Evolutionary conservation across 805 yeast genomes (phyloP).

Genomic region (Cyberlindnera meyerae): DNA sequence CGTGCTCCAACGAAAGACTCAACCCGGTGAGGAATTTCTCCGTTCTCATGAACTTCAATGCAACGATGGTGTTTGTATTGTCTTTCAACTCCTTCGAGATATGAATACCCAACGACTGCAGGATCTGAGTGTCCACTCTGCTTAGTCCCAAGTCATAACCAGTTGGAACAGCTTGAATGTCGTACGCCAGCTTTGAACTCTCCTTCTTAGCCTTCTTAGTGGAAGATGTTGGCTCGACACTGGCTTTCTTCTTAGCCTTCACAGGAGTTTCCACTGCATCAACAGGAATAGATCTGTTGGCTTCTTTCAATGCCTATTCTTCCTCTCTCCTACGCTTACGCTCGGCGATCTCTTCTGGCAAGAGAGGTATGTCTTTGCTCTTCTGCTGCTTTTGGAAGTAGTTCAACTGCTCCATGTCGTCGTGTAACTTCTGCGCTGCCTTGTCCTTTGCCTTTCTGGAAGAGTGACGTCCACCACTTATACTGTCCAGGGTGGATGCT

Average conservation of each 20-base stretch:
- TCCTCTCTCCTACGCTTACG: slow-evolving; percentile 27
- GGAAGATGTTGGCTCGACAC: slow-evolving; percentile 1
- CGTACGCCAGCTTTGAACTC: slow-evolving; percentile 16
- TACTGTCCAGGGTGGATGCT: too few relatives aligned
- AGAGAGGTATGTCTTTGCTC: slow-evolving; percentile 24
- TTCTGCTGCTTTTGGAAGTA: slow-evolving; percentile 53
- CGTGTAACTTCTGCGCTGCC: slow-evolving; percentile 63
- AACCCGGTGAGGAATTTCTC: slow-evolving; percentile 78
- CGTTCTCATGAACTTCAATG: slow-evolving; percentile 80
- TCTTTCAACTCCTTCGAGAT: slow-evolving; percentile 32
- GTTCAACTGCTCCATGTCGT: slow-evolving; percentile 64
- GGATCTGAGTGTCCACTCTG: slow-evolving; percentile 37
- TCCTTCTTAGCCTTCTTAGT: slow-evolving; percentile 16
- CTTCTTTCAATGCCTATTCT: slow-evolving; percentile 21
- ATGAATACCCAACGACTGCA: slow-evolving; percentile 54
- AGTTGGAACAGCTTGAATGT: slow-evolving; percentile 51
- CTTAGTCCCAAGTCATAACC: slow-evolving; percentile 54
- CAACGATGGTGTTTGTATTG: slow-evolving; percentile 50
- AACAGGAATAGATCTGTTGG: slow-evolving; percentile 9
- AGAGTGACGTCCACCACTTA: slow-evolving; percentile 1
- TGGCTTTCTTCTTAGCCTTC: slow-evolving; percentile 11
- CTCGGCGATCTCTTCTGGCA: slow-evolving; percentile 38
- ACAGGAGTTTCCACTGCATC: slow-evolving; percentile 8
- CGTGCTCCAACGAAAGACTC: slow-evolving; percentile 44
- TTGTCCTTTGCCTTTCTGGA: slow-evolving; percentile 55